Percentiles rank a stretch among this genome's conserved stretches.
Conservation (phyloP, 768 basidiomycete genomes). For the Austroboletus eburneus region DNA sequence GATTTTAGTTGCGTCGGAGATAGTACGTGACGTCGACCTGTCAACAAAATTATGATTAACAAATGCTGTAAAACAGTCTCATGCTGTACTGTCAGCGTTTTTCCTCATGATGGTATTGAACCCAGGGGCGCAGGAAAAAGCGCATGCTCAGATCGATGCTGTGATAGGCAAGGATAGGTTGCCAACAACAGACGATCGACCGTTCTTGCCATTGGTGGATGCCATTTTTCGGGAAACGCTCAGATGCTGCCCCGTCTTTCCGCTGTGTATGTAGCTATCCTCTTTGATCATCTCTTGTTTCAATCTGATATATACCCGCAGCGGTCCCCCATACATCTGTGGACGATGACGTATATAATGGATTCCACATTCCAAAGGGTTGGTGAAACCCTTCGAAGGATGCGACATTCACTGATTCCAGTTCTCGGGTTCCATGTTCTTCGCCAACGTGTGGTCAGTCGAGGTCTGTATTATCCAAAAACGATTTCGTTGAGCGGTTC, state of each 20-base stretch:
- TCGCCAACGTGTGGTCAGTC: slow-evolving; percentile 12
- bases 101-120: slow-evolving; percentile 11
- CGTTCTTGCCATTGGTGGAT: slow-evolving; percentile 7
- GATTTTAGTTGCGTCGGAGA: slow-evolving; percentile 6
- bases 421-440: slow-evolving; percentile 1
- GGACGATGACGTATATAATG: slow-evolving; percentile 38
- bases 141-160: slow-evolving; percentile 7
- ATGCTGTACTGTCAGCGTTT: slow-evolving; percentile 2
- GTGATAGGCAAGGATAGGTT: slow-evolving; percentile 5
- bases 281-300: neutral
- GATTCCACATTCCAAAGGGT: slow-evolving; percentile 46
- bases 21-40: neutral
- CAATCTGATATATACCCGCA: neutral
- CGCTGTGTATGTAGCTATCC: slow-evolving; percentile 1
- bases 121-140: slow-evolving; percentile 1
- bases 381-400: neutral
- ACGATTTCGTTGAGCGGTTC: neutral
- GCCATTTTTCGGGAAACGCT: slow-evolving; percentile 4
- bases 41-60: neutral
- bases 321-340: slow-evolving; percentile 29
- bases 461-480: neutral
- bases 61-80: neutral
- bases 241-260: neutral
- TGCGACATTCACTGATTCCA: neutral
- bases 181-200: slow-evolving; percentile 3